These are phyloP conservation scores for Austroboletus festivus DNA, from an alignment of 768 basidiomycete species.

Conservation along the genomic window DNA sequence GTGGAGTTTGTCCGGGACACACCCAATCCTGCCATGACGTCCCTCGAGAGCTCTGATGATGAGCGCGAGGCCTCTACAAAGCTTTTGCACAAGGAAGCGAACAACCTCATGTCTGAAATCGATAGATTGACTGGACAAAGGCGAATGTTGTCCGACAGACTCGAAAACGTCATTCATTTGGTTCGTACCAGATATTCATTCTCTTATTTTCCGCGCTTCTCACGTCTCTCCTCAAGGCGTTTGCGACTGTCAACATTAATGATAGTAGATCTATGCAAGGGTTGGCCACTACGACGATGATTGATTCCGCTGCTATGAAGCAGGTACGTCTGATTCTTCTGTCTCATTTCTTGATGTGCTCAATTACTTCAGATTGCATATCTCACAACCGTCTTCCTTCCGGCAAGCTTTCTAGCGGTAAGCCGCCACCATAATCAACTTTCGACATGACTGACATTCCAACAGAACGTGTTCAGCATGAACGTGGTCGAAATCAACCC, in stretches of 20 bases:
- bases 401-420: constrained; percentile 43
- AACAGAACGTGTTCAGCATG: constrained; percentile 34
- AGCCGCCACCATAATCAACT: neutral
- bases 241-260: constrained; percentile 53
- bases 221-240: constrained; percentile 39
- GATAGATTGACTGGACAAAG: constrained; percentile 39
- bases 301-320: constrained; percentile 41
- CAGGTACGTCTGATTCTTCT: constrained; percentile 18
- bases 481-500: constrained; percentile 31
- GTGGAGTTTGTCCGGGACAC: constrained; percentile 47
- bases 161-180: constrained; percentile 35
- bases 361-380: constrained; percentile 38
- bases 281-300: constrained; percentile 44
- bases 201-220: neutral
- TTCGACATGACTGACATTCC: constrained; percentile 6
- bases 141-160: constrained; percentile 29
- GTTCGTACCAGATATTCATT: constrained; percentile 15
- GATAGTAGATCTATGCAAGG: constrained; percentile 50
- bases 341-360: neutral
- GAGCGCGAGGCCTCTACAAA: constrained; percentile 23
- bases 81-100: constrained; percentile 47
- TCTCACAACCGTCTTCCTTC: constrained; percentile 61
- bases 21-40: constrained; percentile 47
- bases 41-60: constrained; percentile 7
- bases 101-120: constrained; percentile 48